phyloP scores from a whole-genome alignment of 2,329 filamentous ascomycete species.

The Zasmidium citrigriseum region DNA sequence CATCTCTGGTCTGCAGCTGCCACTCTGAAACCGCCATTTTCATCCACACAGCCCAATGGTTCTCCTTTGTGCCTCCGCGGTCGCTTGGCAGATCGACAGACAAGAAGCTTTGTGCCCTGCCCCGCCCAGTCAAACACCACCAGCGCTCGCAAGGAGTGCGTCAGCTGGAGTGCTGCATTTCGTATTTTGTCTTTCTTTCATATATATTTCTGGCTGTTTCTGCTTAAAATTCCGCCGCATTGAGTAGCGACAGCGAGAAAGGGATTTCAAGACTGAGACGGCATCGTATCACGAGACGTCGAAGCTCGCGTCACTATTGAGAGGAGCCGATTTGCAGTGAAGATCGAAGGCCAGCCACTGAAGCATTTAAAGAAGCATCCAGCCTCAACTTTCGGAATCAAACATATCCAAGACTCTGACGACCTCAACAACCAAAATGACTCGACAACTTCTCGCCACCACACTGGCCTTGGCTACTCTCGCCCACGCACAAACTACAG shows the following conservation, averaged over 20 bases:
- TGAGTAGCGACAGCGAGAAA: background rate
- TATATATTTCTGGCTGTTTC: background rate
- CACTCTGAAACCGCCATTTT: background rate
- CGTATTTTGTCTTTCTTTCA: background rate
- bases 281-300: background rate
- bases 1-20: background rate
- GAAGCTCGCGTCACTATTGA: too few relatives aligned
- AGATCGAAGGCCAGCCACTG: background rate
- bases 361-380: background rate
- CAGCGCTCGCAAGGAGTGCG: background rate
- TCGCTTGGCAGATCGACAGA: background rate
- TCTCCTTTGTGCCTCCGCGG: background rate
- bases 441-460: background rate
- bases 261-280: background rate
- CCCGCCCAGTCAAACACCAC: background rate
- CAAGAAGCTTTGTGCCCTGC: background rate
- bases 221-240: background rate
- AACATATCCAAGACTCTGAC: too few relatives aligned
- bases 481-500: background rate
- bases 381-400: too few relatives aligned
- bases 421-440: background rate
- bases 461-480: background rate
- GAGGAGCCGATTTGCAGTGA: background rate
- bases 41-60: background rate
- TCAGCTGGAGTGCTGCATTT: background rate